Conservation (phyloP, 306 rosid species). For the Ammopiptanthus mongolicus region DNA sequence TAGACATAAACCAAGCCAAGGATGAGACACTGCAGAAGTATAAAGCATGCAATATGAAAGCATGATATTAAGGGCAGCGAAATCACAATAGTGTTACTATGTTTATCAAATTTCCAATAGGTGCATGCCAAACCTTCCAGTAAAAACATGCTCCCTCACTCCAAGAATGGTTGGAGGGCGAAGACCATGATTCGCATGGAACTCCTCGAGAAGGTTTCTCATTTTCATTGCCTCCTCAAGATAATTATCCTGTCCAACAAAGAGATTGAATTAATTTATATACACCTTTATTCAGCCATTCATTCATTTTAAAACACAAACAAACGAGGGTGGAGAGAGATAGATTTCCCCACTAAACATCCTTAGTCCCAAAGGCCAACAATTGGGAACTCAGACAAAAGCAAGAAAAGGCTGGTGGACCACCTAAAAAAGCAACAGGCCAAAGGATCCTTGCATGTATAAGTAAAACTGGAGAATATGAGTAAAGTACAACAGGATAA, state of each 20-base stretch:
- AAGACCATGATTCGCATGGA: conserved; percentile 65
- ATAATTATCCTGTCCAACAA: conserved; percentile 73
- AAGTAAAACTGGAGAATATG: not conserved
- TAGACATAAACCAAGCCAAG: conserved; percentile 98
- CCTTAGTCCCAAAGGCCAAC: not conserved
- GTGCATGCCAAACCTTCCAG: conserved; percentile 77
- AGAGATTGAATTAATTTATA: not conserved
- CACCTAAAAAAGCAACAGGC: not conserved
- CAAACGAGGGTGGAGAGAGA: not conserved
- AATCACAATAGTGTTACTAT: conserved; percentile 7
- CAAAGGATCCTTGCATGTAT: not conserved
- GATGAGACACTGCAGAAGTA: conserved; percentile 86
- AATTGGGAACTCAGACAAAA: not conserved
- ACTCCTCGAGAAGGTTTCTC: conserved; percentile 97
- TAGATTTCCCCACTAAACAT: not conserved
- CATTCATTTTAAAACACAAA: not conserved
- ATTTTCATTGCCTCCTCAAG: conserved; percentile 96
- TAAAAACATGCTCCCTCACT: conserved; percentile 93
- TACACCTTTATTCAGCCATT: not conserved
- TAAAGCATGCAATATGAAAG: conserved; percentile 22
- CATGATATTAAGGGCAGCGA: conserved; percentile 1
- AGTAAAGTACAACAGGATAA: not conserved
- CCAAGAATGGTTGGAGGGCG: conserved; percentile 91
- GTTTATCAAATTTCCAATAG: not conserved
- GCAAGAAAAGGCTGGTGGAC: not conserved